Evolutionary conservation across 306 rosid species (phyloP).

Genomic region (Fagus sylvatica): DNA sequence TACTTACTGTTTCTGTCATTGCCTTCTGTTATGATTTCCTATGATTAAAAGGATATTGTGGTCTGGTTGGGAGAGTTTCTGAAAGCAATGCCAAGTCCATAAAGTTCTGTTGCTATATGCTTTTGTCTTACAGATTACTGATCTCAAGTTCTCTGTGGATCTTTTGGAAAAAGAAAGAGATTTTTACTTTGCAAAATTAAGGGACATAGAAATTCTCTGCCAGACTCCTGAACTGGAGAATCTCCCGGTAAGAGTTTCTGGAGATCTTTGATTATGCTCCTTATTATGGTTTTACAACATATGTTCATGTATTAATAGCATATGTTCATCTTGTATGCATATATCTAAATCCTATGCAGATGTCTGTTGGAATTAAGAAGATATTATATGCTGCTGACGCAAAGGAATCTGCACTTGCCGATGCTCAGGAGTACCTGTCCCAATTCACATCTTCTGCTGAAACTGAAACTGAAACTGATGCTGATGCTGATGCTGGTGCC

Average conservation of each 20-base stretch:
- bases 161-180: slow-evolving; percentile 93
- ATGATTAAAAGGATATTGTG: neutral
- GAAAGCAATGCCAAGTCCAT: neutral
- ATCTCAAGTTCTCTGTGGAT: slow-evolving; percentile 85
- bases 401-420: slow-evolving; percentile 77
- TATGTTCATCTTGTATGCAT: neutral
- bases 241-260: slow-evolving; percentile 68
- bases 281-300: neutral
- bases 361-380: slow-evolving; percentile 81
- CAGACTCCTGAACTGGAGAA: slow-evolving; percentile 72
- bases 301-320: neutral
- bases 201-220: slow-evolving; percentile 94
- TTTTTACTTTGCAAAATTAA: slow-evolving; percentile 87
- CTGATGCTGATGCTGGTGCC: slow-evolving; percentile 55
- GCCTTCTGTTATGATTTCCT: neutral
- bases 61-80: neutral
- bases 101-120: neutral
- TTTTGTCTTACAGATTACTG: slow-evolving; percentile 62
- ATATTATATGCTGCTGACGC: slow-evolving; percentile 90
- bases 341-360: slow-evolving; percentile 45
- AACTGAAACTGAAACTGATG: slow-evolving; percentile 33
- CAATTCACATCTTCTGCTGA: slow-evolving; percentile 28
- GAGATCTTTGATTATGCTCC: neutral
- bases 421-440: slow-evolving; percentile 78
- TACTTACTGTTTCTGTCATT: neutral